A percentile compares a stretch with the other conserved stretches of the same genome.
These are phyloP conservation scores for Cryptosporidium xiaoi DNA, from an alignment of 169 alveolate genomes.

Conservation along the genomic window DNA sequence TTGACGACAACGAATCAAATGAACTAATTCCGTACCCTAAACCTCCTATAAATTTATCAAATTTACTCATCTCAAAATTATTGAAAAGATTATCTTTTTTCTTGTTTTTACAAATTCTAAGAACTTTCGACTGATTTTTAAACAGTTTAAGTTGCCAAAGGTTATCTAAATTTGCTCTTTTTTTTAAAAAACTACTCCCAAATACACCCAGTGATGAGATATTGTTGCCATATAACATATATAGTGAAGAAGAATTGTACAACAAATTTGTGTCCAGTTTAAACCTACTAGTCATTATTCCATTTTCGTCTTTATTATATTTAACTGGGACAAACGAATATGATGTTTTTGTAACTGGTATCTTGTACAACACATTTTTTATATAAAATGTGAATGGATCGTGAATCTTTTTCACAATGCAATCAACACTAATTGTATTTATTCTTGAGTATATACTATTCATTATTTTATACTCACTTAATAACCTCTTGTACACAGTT, in stretches of 20 bases:
- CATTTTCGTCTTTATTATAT: not conserved
- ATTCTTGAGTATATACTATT: not conserved
- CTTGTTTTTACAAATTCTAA: not conserved
- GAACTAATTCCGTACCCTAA: constrained; percentile 59
- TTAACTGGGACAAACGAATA: constrained; percentile 29
- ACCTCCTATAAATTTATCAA: constrained; percentile 54
- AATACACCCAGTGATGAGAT: constrained; percentile 46
- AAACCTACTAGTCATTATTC: not conserved
- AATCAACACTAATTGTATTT: not conserved
- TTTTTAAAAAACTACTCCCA: constrained; percentile 43
- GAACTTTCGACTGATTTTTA: constrained; percentile 4
- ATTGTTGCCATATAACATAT: constrained; percentile 44
- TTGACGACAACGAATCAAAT: constrained; percentile 27
- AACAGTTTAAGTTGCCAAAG: constrained; percentile 12
- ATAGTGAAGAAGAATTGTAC: not conserved
- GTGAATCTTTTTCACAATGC: not conserved
- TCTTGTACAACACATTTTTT: not conserved
- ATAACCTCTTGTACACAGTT: constrained; percentile 8
- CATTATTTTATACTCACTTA: not conserved
- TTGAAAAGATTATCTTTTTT: not conserved
- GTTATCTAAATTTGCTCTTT: constrained; percentile 23
- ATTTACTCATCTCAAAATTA: constrained; percentile 7
- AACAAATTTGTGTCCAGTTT: not conserved
- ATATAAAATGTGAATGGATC: constrained; percentile 58
- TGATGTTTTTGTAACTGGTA: constrained; percentile 10